phyloP scores from a whole-genome alignment of 2,329 filamentous ascomycete genomes.

The Cercospora sp. region DNA sequence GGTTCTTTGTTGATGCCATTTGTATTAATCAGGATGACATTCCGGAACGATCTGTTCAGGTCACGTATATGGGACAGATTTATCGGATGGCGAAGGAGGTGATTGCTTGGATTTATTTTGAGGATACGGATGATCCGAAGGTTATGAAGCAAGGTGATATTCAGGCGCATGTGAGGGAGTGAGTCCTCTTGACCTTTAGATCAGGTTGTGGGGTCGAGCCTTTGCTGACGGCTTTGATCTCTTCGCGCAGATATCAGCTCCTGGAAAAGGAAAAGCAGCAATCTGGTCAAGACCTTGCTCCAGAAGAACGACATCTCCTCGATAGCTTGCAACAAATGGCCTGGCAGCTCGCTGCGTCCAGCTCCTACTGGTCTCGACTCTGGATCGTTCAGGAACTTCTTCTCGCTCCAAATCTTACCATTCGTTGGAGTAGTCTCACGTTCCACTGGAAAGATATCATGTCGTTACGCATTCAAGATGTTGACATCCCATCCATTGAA shows the following conservation, averaged over 20 bases:
- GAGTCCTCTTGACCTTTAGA: background rate
- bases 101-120: constrained; percentile 19
- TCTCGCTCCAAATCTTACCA: constrained; percentile 5
- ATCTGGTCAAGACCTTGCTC: background rate
- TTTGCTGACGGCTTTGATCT: background rate
- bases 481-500: constrained; percentile 1
- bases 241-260: background rate
- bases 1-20: constrained; percentile 24
- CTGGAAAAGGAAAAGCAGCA: background rate
- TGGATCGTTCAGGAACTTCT: constrained; percentile 19
- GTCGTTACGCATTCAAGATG: background rate
- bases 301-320: constrained; percentile 2
- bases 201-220: background rate
- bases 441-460: constrained; percentile 3
- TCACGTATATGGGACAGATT: constrained; percentile 27
- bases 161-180: constrained; percentile 4
- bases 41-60: constrained; percentile 21
- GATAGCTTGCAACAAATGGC: constrained; percentile 6
- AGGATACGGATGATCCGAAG: constrained; percentile 14
- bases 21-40: constrained; percentile 27
- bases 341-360: constrained; percentile 9
- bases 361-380: constrained; percentile 9
- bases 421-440: constrained; percentile 7
- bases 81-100: constrained; percentile 19
- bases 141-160: constrained; percentile 11